Evolutionary conservation across 352 stramenopile species (phyloP), one percentile per base, ranked within the genome.

Genomic region (Globisporangium alternatum): DNA sequence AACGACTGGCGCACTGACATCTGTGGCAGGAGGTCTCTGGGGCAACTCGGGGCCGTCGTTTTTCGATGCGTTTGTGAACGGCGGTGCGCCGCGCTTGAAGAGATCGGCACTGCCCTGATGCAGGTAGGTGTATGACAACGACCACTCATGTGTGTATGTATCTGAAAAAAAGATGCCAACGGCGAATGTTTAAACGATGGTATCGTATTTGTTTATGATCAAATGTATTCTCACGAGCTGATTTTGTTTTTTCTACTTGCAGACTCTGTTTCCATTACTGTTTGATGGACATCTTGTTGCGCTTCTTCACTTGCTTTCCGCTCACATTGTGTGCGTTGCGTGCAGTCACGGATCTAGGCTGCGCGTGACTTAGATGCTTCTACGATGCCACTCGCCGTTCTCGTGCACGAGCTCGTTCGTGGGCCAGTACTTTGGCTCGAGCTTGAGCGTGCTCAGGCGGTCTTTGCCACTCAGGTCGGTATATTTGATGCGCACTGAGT

Each of bases 351-450:
- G 33, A 28, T 39, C 15, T 37, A 60, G 21, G 19, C 22, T 54
- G 19, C 13, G 25, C 9, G 45, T 49, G 6, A 45, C 57, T 72
- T 59, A 90, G 45, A 82, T 71, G 44, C 76, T 74, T 51, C 72
- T 68, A 44, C 86, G 83, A 65, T 77, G 83, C 86, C 87, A 95
- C 54, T 91, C 83, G 52, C 85, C 85, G 35, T 86, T 80, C 39
- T 91, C 80, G 65, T 91, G 71, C 49, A 90, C 70, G 22, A 97
- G 71, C 56, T 97, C 85, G 67, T 86, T 91, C 19, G 90, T 96
- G 22, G 88, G 89, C 88, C 89, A 97, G 71, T 96, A 97, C 68
- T 89, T 90, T 3, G 90, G 87, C 70, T 97, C 89, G 31, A 92
- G 75, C 75, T 96, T 96, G 17, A 97, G 71, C 10, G 89, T 97